Percentiles rank a stretch among this genome's conserved stretches.
Evolutionary conservation across 2,329 filamentous ascomycete species (phyloP).

Genomic region (Emergomyces orientalis): DNA sequence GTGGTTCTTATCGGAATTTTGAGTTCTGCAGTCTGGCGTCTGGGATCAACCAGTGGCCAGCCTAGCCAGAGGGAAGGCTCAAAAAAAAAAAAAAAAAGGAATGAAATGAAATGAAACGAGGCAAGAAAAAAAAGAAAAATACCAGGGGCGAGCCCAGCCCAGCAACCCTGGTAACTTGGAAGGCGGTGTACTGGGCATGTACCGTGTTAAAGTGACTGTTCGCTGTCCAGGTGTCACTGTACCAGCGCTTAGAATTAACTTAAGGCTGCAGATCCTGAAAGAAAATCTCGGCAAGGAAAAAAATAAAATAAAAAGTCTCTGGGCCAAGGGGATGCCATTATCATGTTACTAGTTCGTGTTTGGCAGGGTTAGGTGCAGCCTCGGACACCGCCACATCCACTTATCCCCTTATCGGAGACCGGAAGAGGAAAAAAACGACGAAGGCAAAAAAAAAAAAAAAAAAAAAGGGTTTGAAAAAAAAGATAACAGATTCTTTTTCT

Average conservation of each 20-base stretch:
- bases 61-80: too few species aligned
- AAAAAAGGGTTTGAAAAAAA: not conserved
- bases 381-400: slow-evolving; percentile 4
- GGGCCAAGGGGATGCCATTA: not conserved
- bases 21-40: too few species aligned
- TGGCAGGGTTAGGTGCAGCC: not conserved
- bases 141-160: too few species aligned
- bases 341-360: not conserved
- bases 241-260: not conserved
- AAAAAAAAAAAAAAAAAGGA: too few species aligned
- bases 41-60: too few species aligned
- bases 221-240: too few species aligned
- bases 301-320: not conserved
- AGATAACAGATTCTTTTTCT: too few species aligned
- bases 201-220: too few species aligned
- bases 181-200: too few species aligned
- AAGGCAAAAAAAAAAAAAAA: not conserved
- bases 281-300: not conserved
- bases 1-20: not conserved
- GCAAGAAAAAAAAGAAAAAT: too few species aligned
- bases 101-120: too few species aligned
- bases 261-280: not conserved
- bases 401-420: not conserved
- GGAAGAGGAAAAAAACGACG: not conserved
- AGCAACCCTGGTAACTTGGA: too few species aligned